These are phyloP conservation scores for Botryotinia convoluta DNA, from an alignment of 2,329 filamentous ascomycete species.

Conservation along the genomic window DNA sequence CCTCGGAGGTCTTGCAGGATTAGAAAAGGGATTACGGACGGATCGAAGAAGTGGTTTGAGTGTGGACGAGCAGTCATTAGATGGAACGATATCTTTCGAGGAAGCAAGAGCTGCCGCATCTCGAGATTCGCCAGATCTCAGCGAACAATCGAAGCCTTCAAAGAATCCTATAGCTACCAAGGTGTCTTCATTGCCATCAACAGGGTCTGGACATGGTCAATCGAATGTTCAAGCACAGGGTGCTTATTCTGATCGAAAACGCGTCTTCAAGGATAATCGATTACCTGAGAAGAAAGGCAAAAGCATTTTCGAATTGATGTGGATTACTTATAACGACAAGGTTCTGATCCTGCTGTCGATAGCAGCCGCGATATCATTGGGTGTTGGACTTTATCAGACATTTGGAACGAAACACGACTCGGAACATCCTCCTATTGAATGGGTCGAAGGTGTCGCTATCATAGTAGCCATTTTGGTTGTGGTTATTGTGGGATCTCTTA, in stretches of 20 bases:
- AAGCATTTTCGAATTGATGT: slow-evolving; percentile 65
- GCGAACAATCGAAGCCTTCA: slow-evolving; percentile 38
- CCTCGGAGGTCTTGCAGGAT: slow-evolving; percentile 67
- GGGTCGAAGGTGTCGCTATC: slow-evolving; percentile 80
- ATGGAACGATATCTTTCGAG: slow-evolving; percentile 66
- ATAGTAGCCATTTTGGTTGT: slow-evolving; percentile 74
- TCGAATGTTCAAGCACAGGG: slow-evolving; percentile 21
- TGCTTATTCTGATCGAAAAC: slow-evolving; percentile 60
- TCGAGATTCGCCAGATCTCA: slow-evolving; percentile 16
- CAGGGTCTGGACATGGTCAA: neutral
- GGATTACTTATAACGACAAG: slow-evolving; percentile 83
- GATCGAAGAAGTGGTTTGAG: slow-evolving; percentile 64
- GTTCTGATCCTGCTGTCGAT: slow-evolving; percentile 69
- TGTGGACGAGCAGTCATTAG: slow-evolving; percentile 62
- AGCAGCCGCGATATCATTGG: slow-evolving; percentile 71
- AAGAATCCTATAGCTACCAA: slow-evolving; percentile 34
- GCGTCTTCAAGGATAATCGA: slow-evolving; percentile 66
- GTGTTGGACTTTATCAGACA: slow-evolving; percentile 72
- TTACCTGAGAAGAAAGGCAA: slow-evolving; percentile 69
- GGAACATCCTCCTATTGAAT: slow-evolving; percentile 58
- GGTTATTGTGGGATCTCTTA: slow-evolving; percentile 71
- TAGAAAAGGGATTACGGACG: slow-evolving; percentile 72
- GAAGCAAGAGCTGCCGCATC: slow-evolving; percentile 46
- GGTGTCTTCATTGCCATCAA: neutral
- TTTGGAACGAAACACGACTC: slow-evolving; percentile 53